Base-by-base conservation (phyloP, 2,329 filamentous ascomycete genomes). In the Ilyonectria robusta region DNA sequence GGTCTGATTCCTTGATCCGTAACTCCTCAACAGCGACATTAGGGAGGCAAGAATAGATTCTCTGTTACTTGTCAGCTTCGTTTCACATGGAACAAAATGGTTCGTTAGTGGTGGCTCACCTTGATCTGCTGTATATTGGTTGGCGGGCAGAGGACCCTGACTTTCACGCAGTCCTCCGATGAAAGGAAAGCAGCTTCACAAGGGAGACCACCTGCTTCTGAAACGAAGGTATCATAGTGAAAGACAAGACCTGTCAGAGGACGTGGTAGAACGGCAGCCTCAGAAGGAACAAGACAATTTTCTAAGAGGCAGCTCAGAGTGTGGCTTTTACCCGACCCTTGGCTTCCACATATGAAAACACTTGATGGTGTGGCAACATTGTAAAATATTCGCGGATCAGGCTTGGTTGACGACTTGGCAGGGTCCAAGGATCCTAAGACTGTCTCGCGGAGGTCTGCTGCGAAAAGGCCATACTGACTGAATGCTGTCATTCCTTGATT, bases 291-390 rank as follows among this genome's bases (percentile, higher is more conserved):
- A 0, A 92, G 78, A 40, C 86, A 90, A 68, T 88, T 89, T 72
- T 92, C 89, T 0, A 88, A 74, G 1, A 88, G 68, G 55, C 85
- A 88, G 1, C 86, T 86, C 1, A 91, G 79, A 0, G 87, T 89
- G 66, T 92, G 89, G 51, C 87, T 89, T 74, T 92, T 92, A 0
- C 90, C 90, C 0, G 87, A 89, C 1, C 89, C 89, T 66, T 92
- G 89, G 21, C 87, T 88, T 1, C 89, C 89, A 61, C 89, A 92
- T 35, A 92, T 88, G 77, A 92, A 92, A 4, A 84, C 81, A 17
- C 88, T 91, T 0, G 86, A 88, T 0, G 89, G 90, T 0, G 80
- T 78, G 0, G 83, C 72, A 2, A 86, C 79, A 58, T 87, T 87
- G 75, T 84, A 83, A 47, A 83, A 85, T 0, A 86, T 58, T 0